Percentiles rank a stretch among this genome's conserved stretches.
Conservation (phyloP, 2,329 filamentous ascomycete genomes). For the Hyphodiscus sp. region DNA sequence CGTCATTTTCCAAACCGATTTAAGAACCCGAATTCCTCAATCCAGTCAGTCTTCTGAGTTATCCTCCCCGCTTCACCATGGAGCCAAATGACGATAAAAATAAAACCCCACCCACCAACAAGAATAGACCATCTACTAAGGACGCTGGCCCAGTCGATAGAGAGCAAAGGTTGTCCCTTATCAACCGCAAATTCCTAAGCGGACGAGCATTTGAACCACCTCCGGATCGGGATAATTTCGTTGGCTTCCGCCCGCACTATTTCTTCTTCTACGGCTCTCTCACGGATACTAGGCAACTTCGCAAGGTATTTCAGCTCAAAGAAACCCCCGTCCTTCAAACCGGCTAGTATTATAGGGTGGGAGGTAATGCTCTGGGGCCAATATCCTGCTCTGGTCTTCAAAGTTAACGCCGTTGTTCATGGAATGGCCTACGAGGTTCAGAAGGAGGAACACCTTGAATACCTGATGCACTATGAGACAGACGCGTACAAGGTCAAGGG, state of each 20-base stretch:
- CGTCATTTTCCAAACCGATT: background rate
- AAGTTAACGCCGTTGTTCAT: slow-evolving; percentile 7
- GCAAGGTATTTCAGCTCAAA: slow-evolving; percentile 23
- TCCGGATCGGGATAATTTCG: slow-evolving; percentile 6
- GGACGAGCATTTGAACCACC: slow-evolving; percentile 8
- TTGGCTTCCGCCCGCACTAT: slow-evolving; percentile 22
- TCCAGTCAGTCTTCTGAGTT: slow-evolving; percentile 2
- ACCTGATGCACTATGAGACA: slow-evolving; percentile 13
- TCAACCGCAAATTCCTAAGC: slow-evolving; percentile 11
- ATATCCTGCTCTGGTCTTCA: slow-evolving; percentile 25
- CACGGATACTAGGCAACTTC: slow-evolving; percentile 29
- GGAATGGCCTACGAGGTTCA: slow-evolving; percentile 15
- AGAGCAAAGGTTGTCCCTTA: slow-evolving; percentile 10
- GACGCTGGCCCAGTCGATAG: slow-evolving; percentile 4
- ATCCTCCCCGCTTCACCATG: slow-evolving; percentile 6
- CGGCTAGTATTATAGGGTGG: slow-evolving; percentile 25
- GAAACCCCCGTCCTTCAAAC: slow-evolving; percentile 19
- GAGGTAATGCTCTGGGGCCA: slow-evolving; percentile 29
- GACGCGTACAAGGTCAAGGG: slow-evolving; percentile 9
- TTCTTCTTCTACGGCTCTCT: slow-evolving; percentile 31
- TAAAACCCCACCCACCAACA: slow-evolving; percentile 6
- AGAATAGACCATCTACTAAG: slow-evolving; percentile 6
- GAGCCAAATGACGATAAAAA: slow-evolving; percentile 7
- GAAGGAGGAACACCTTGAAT: slow-evolving; percentile 12
- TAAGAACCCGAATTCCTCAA: slow-evolving; percentile 5